phyloP scores from a whole-genome alignment of 345 rosid species.

The Gossypium longicalyx region DNA sequence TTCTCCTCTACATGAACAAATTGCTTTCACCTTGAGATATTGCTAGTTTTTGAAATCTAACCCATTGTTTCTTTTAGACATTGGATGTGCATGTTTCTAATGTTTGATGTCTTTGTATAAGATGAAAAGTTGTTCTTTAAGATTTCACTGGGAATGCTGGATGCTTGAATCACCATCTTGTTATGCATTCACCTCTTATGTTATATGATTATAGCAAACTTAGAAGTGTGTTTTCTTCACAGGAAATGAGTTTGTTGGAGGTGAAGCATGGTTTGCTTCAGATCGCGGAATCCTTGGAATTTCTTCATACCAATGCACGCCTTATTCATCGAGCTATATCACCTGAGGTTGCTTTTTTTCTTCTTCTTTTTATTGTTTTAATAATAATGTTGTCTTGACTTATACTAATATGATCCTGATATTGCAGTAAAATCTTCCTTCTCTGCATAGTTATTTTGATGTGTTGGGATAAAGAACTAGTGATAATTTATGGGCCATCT shows the following conservation, averaged over 20 bases:
- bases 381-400: not conserved
- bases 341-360: constrained; percentile 62
- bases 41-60: not conserved
- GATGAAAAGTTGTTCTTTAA: not conserved
- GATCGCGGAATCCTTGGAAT: constrained; percentile 81
- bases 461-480: not conserved
- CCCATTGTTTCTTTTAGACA: not conserved
- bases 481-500: not conserved
- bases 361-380: not conserved
- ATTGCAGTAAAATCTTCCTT: not conserved
- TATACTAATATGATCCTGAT: not conserved
- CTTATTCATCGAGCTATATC: constrained; percentile 89
- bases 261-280: constrained; percentile 94
- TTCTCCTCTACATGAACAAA: not conserved
- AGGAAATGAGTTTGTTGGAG: constrained; percentile 97
- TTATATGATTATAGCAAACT: not conserved
- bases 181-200: not conserved
- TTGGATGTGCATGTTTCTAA: not conserved
- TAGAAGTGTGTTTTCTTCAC: constrained; percentile 18
- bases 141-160: not conserved
- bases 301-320: constrained; percentile 79
- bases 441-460: not conserved
- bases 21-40: not conserved
- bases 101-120: not conserved
- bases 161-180: not conserved